Percentiles rank a stretch among this genome's conserved stretches.
These are phyloP conservation scores for Ceratocystis alfenasii DNA, from an alignment of 2,329 filamentous ascomycete genomes.

Conservation along the genomic window DNA sequence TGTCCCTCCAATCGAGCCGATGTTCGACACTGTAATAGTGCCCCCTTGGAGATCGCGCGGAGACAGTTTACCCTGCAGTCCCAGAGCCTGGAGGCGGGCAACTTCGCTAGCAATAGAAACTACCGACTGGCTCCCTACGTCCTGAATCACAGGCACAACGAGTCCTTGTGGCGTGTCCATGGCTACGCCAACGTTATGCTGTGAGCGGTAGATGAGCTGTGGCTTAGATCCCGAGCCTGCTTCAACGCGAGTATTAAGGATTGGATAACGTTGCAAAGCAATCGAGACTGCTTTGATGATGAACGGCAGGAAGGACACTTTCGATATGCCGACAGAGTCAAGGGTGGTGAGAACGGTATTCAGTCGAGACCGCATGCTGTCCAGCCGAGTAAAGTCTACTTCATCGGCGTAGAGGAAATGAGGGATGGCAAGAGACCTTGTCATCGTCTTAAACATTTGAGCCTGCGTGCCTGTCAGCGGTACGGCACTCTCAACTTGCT, in stretches of 20 bases:
- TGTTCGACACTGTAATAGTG: slow-evolving; percentile 93
- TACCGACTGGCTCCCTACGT: slow-evolving; percentile 67
- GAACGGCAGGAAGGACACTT: slow-evolving; percentile 85
- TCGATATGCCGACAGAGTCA: slow-evolving; percentile 39
- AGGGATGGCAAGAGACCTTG: slow-evolving; percentile 75
- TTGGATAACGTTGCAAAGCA: slow-evolving; percentile 66
- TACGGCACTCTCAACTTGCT: slow-evolving; percentile 56
- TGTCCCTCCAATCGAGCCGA: slow-evolving; percentile 86
- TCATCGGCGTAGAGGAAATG: slow-evolving; percentile 94
- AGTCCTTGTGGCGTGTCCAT: slow-evolving; percentile 87
- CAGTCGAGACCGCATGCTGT: slow-evolving; percentile 58
- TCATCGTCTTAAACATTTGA: slow-evolving; percentile 98
- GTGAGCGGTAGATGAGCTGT: slow-evolving; percentile 60
- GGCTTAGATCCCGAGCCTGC: slow-evolving; percentile 49
- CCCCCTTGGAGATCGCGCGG: slow-evolving; percentile 68
- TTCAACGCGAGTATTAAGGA: slow-evolving; percentile 80
- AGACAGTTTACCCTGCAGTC: slow-evolving; percentile 60
- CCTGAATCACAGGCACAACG: slow-evolving; percentile 80
- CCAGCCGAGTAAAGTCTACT: slow-evolving; percentile 66
- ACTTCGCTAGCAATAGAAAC: slow-evolving; percentile 68
- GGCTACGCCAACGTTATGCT: slow-evolving; percentile 91
- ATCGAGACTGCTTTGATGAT: slow-evolving; percentile 91
- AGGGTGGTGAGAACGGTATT: slow-evolving; percentile 47
- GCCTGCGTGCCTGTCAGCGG: slow-evolving; percentile 67
- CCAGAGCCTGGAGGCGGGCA: slow-evolving; percentile 57